Evolutionary conservation across 129 eudicot genomes (phyloP).

Genomic region (Smallanthus sonchifolius): DNA sequence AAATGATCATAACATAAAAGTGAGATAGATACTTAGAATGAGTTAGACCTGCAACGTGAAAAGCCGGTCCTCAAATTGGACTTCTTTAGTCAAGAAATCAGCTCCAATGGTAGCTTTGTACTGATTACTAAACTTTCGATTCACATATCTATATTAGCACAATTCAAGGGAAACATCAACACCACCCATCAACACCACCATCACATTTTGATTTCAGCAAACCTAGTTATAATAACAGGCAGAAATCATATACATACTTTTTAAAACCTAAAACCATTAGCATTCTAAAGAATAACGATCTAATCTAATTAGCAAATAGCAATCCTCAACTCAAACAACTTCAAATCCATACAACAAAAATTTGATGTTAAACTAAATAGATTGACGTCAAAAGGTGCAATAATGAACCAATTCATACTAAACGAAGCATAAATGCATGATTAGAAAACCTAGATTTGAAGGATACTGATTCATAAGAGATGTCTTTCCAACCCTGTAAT

Average conservation of each 20-base stretch:
- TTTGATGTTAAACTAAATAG: not conserved
- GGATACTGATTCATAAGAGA: slow-evolving; percentile 72
- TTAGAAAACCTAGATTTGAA: slow-evolving; percentile 6
- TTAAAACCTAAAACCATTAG: not conserved
- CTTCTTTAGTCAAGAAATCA: slow-evolving; percentile 50
- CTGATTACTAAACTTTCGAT: slow-evolving; percentile 55
- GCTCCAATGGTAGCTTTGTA: slow-evolving; percentile 57
- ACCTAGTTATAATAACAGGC: not conserved
- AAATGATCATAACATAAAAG: not conserved
- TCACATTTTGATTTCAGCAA: slow-evolving; percentile 7
- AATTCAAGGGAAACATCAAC: slow-evolving; percentile 28
- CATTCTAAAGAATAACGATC: not conserved
- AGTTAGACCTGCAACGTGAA: slow-evolving; percentile 48
- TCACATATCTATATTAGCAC: slow-evolving; percentile 44
- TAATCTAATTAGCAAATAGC: not conserved
- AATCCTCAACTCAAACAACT: not conserved
- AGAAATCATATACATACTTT: not conserved
- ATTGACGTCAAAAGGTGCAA: too few species aligned
- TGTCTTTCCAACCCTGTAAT: slow-evolving; percentile 56
- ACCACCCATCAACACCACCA: not conserved
- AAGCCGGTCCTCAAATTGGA: slow-evolving; percentile 50
- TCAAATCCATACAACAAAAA: not conserved
- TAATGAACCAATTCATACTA: slow-evolving; percentile 3
- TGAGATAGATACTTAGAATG: not conserved
- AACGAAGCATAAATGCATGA: slow-evolving; percentile 5